These are phyloP conservation scores for Corymbia citriodora DNA, from an alignment of 441 rosid species.

Conservation along the genomic window DNA sequence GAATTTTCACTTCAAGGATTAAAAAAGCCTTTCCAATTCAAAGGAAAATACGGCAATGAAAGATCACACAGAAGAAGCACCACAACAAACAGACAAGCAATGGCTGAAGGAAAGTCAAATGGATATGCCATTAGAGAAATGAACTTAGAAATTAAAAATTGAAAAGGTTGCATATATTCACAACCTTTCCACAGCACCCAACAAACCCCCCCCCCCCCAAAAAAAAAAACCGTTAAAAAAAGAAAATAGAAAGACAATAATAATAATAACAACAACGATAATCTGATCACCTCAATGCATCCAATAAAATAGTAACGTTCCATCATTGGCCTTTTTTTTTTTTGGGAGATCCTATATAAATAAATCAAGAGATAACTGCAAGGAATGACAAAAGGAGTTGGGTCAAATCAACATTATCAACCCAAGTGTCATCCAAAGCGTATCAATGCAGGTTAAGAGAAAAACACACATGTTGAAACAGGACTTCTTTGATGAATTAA, in stretches of 20 bases:
- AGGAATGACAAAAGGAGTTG: not conserved
- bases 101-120: not conserved
- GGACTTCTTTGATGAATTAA: not conserved
- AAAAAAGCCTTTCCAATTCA: not conserved
- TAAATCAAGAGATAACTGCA: not conserved
- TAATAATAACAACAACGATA: too few species aligned
- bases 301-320: not conserved
- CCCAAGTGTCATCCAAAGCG: not conserved
- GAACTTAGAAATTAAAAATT: not conserved
- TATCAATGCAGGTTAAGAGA: not conserved
- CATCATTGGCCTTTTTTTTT: not conserved
- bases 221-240: too few species aligned
- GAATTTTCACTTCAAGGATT: not conserved
- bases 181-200: not conserved
- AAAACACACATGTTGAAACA: not conserved
- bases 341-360: not conserved
- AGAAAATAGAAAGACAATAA: not conserved
- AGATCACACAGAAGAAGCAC: not conserved
- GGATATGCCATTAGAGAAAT: not conserved
- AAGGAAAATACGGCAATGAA: not conserved
- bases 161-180: not conserved
- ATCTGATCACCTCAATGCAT: not conserved
- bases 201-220: not conserved
- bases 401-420: not conserved
- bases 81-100: not conserved